phyloP scores from a whole-genome alignment of 75 land plant genomes.

The Cunninghamia lanceolata region DNA sequence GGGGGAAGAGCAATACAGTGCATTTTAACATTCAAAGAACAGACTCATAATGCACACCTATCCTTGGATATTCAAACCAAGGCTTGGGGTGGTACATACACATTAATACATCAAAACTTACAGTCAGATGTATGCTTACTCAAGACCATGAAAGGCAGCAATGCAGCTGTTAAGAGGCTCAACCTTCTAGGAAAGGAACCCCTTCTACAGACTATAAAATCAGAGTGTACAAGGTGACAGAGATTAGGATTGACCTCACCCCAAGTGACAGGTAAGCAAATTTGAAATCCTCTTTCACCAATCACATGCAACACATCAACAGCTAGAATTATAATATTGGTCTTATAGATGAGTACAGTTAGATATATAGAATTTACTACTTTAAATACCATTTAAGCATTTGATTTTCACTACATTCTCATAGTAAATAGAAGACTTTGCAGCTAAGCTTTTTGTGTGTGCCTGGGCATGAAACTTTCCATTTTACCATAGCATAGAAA shows the following conservation, averaged over 20 bases:
- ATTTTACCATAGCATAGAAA: neutral
- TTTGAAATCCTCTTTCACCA: neutral
- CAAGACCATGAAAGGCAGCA: neutral
- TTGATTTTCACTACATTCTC: neutral
- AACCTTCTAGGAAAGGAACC: neutral
- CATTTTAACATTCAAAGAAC: too few relatives aligned
- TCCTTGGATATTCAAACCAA: too few relatives aligned
- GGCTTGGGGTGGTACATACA: neutral
- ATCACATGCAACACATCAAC: neutral
- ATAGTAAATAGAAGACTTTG: neutral
- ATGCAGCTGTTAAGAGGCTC: neutral
- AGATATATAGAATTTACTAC: neutral
- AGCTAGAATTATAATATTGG: neutral
- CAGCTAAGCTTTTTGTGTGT: neutral
- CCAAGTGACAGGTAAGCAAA: neutral
- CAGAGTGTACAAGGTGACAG: neutral
- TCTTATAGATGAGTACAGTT: neutral
- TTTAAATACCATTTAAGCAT: neutral
- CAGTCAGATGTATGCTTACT: neutral
- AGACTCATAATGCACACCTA: too few relatives aligned
- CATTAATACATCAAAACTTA: neutral
- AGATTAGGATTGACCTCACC: neutral
- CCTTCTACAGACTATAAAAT: neutral
- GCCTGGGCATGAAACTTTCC: neutral
- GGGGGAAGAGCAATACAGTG: too few relatives aligned